phyloP scores from a whole-genome alignment of 139 green algal genomes.

The Ettlia oleoabundans region DNA sequence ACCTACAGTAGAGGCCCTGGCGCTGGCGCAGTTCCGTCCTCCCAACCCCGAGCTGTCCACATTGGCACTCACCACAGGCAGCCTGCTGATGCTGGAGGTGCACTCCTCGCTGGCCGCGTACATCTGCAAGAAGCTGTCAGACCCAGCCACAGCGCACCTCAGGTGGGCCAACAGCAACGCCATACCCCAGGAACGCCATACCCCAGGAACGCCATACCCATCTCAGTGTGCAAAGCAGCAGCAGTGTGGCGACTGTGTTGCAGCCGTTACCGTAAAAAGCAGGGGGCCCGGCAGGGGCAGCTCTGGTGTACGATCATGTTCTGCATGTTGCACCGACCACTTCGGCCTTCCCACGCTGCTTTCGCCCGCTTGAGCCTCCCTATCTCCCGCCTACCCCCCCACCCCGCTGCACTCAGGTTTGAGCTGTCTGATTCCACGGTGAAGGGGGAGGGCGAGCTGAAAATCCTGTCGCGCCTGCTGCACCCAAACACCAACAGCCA shows the following conservation, averaged over 20 bases:
- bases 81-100: slow-evolving; percentile 82
- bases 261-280: too few species aligned
- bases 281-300: too few species aligned
- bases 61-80: slow-evolving; percentile 56
- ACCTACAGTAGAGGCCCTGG: slow-evolving; percentile 18
- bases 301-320: too few species aligned
- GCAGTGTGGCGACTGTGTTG: too few species aligned
- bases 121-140: slow-evolving; percentile 58
- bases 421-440: slow-evolving; percentile 86
- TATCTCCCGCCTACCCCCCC: neutral
- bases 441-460: slow-evolving; percentile 91
- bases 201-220: too few species aligned
- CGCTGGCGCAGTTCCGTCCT: neutral
- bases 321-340: too few species aligned
- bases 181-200: too few species aligned
- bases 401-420: slow-evolving; percentile 42
- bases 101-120: slow-evolving; percentile 70
- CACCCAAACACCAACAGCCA: slow-evolving; percentile 11
- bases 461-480: slow-evolving; percentile 80
- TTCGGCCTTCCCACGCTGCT: neutral
- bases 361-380: neutral
- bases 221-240: too few species aligned
- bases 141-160: slow-evolving; percentile 53
- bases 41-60: slow-evolving; percentile 30
- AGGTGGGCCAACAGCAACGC: slow-evolving; percentile 5